Conservation (phyloP, 257 asterid species). For the Petunia secreta region DNA sequence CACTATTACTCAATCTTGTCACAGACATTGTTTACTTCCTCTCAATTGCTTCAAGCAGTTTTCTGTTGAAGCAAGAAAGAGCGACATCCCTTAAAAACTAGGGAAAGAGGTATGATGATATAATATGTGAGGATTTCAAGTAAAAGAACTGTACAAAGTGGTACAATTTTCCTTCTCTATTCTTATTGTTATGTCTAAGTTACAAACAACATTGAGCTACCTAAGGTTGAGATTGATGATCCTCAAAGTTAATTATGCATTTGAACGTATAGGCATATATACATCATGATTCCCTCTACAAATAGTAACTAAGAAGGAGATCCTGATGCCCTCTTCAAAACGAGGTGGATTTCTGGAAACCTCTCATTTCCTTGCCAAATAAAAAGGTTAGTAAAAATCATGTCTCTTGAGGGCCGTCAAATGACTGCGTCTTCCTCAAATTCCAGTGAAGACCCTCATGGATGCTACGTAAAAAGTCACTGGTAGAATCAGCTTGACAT, state of each 20-base stretch:
- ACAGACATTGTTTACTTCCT: no score
- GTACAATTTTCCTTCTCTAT: background rate
- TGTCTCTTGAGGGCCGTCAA: slow-evolving; percentile 79
- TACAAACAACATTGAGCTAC: background rate
- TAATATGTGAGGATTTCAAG: background rate
- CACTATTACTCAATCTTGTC: background rate
- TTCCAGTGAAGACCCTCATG: slow-evolving; percentile 98
- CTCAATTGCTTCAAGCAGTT: no score
- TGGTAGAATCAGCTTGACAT: slow-evolving; percentile 75
- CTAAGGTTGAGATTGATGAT: background rate
- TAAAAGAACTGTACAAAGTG: slow-evolving; percentile 1
- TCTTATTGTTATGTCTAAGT: background rate
- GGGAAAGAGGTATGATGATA: background rate
- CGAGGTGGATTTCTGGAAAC: background rate
- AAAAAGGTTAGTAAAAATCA: slow-evolving; percentile 4
- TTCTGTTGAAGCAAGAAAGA: background rate
- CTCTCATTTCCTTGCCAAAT: slow-evolving; percentile 14
- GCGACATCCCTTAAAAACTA: background rate
- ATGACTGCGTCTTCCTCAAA: slow-evolving; percentile 83
- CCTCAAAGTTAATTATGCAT: background rate
- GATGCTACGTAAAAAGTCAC: slow-evolving; percentile 85
- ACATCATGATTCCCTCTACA: background rate
- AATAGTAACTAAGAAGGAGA: background rate
- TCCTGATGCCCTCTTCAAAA: background rate
- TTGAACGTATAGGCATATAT: background rate